phyloP scores from a whole-genome alignment of 306 rosid genomes.

The Datisca glomerata region DNA sequence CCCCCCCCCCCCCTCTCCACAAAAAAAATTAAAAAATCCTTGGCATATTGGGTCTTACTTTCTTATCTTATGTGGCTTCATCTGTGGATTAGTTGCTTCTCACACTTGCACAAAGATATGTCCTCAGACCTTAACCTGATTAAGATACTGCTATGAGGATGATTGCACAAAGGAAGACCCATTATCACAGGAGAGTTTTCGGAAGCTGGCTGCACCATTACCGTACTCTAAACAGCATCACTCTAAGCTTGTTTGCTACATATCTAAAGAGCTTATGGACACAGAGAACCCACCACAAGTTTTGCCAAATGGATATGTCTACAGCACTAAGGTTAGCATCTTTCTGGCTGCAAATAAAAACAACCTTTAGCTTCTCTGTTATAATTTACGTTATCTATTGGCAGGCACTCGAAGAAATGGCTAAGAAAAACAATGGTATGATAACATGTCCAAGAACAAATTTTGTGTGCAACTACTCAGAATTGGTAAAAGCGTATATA shows the following conservation, averaged over 20 bases:
- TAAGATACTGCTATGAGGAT: constrained; percentile 86
- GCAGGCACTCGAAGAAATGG: constrained; percentile 94
- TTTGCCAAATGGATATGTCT: constrained; percentile 87
- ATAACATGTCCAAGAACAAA: constrained; percentile 87
- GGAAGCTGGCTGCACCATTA: constrained; percentile 63
- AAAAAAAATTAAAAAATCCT: too few relatives aligned
- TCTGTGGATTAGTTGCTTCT: too few relatives aligned
- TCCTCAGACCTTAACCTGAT: constrained; percentile 73
- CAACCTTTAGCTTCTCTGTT: too few relatives aligned
- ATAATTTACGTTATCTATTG: constrained; percentile 11
- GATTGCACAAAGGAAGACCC: constrained; percentile 99
- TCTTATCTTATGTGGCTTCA: too few relatives aligned
- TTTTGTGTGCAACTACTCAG: constrained; percentile 36
- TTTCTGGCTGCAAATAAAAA: neutral
- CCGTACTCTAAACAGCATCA: constrained; percentile 92
- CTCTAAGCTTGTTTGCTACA: constrained; percentile 94
- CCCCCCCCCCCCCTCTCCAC: too few relatives aligned
- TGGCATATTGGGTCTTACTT: too few relatives aligned
- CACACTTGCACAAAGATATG: too few relatives aligned
- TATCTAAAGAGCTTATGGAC: constrained; percentile 94
- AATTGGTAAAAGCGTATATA: constrained; percentile 68
- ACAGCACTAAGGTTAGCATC: constrained; percentile 66
- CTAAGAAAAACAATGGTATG: constrained; percentile 56
- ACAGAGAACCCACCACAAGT: constrained; percentile 92
- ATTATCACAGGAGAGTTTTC: constrained; percentile 74